These are phyloP conservation scores for Pythium biforme DNA, from an alignment of 352 stramenopile species.

Conservation along the genomic window DNA sequence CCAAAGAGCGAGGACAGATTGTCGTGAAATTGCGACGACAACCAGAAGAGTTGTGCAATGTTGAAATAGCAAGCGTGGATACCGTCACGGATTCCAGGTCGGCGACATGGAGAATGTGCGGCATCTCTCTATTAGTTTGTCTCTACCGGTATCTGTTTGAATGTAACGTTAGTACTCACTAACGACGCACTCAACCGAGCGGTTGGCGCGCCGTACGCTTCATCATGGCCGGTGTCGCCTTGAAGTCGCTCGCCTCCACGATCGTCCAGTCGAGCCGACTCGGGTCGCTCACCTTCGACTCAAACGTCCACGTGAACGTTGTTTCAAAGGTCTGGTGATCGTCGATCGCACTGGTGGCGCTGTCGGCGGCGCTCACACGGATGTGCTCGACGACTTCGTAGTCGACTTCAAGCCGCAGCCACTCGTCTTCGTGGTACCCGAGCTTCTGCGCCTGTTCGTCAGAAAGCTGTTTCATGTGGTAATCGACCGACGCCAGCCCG, in stretches of 20 bases:
- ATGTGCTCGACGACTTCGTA: slow-evolving; percentile 56
- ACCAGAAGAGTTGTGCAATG: too few relatives aligned
- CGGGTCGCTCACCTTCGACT: slow-evolving; percentile 43
- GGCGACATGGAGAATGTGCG: too few relatives aligned
- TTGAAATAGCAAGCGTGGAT: background rate
- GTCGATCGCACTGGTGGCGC: slow-evolving; percentile 29
- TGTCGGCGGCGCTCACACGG: slow-evolving; percentile 8
- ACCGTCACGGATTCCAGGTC: too few relatives aligned
- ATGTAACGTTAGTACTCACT: too few relatives aligned
- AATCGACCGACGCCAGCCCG: slow-evolving; percentile 43
- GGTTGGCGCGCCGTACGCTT: slow-evolving; percentile 13
- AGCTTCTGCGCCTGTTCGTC: slow-evolving; percentile 24
- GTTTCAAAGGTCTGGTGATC: slow-evolving; percentile 47
- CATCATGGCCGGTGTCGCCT: slow-evolving; percentile 16
- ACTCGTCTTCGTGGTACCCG: slow-evolving; percentile 36
- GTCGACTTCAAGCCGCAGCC: slow-evolving; percentile 43
- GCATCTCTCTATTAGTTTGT: too few relatives aligned
- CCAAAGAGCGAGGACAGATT: too few relatives aligned
- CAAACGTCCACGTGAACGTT: slow-evolving; percentile 56
- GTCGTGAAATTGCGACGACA: too few relatives aligned
- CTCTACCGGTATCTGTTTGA: too few relatives aligned
- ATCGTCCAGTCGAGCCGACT: slow-evolving; percentile 46
- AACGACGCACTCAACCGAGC: slow-evolving; percentile 2
- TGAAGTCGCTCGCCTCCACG: slow-evolving; percentile 35
- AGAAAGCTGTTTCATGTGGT: slow-evolving; percentile 27